phyloP scores from a whole-genome alignment of 1,284 basidiomycete species.

The Pseudozyma tsukubaensis region DNA sequence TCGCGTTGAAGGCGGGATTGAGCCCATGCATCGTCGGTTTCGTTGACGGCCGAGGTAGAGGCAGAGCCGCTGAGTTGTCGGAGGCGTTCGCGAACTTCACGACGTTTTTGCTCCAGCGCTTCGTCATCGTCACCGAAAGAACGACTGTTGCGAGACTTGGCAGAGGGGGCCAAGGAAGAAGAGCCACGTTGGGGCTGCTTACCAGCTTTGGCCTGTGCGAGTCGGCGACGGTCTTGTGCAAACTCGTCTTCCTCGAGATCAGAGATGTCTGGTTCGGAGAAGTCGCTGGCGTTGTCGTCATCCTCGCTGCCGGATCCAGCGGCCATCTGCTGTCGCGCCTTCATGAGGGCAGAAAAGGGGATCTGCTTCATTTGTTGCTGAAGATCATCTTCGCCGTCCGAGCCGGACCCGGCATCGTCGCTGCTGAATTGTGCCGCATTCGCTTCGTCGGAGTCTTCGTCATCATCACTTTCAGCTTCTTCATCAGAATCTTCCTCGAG shows the following conservation, averaged over 20 bases:
- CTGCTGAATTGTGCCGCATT: slow-evolving; percentile 69
- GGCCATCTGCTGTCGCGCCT: slow-evolving; percentile 71
- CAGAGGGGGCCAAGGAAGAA: slow-evolving; percentile 1
- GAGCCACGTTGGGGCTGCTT: slow-evolving; percentile 22
- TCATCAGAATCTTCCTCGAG: slow-evolving; percentile 57
- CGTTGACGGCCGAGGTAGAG: slow-evolving; percentile 3
- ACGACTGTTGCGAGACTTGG: not conserved
- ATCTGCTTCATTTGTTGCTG: slow-evolving; percentile 49
- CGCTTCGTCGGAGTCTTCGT: slow-evolving; percentile 70
- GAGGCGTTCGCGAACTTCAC: slow-evolving; percentile 39
- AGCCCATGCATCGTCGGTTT: slow-evolving; percentile 14
- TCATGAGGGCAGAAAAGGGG: slow-evolving; percentile 73
- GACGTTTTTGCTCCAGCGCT: slow-evolving; percentile 30
- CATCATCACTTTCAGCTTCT: not conserved
- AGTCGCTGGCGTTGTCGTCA: not conserved
- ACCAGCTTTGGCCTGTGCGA: slow-evolving; percentile 27
- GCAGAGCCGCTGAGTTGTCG: slow-evolving; percentile 31
- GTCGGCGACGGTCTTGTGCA: slow-evolving; percentile 32
- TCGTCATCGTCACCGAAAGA: slow-evolving; percentile 12
- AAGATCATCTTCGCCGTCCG: slow-evolving; percentile 18
- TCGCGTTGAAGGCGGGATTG: slow-evolving; percentile 17
- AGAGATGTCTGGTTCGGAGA: slow-evolving; percentile 31
- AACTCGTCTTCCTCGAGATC: slow-evolving; percentile 58
- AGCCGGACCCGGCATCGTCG: slow-evolving; percentile 29
- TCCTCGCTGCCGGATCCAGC: slow-evolving; percentile 13